Percentiles rank a stretch among this genome's conserved stretches.
Evolutionary conservation across 1,284 basidiomycete genomes (phyloP).

Genomic region (Fomitopsis palustris): DNA sequence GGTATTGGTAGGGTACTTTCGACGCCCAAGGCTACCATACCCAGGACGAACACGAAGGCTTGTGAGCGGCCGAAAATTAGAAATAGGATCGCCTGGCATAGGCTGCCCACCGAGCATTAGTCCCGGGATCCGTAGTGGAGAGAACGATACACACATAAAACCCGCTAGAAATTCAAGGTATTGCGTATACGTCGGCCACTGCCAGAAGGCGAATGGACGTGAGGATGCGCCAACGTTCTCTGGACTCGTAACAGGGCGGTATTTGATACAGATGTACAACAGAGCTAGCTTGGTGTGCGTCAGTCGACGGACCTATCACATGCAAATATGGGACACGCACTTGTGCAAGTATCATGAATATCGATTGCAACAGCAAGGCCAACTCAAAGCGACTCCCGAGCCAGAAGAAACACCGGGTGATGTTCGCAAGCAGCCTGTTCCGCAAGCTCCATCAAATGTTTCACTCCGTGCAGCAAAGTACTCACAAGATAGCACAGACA

Average conservation of each 20-base stretch:
- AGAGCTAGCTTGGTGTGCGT: slow-evolving; percentile 52
- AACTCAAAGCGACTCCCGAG: slow-evolving; percentile 77
- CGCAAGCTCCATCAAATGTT: not conserved
- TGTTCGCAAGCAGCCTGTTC: slow-evolving; percentile 71
- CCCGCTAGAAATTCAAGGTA: slow-evolving; percentile 83
- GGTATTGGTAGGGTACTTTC: slow-evolving; percentile 84
- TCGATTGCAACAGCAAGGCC: slow-evolving; percentile 71
- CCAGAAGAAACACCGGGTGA: slow-evolving; percentile 87
- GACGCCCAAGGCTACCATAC: slow-evolving; percentile 75
- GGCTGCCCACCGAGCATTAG: slow-evolving; percentile 36
- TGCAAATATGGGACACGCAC: slow-evolving; percentile 34
- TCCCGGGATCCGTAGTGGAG: slow-evolving; percentile 1
- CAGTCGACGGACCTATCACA: slow-evolving; percentile 2
- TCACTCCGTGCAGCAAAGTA: slow-evolving; percentile 7
- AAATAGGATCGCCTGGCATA: slow-evolving; percentile 68
- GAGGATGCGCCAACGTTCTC: slow-evolving; percentile 56
- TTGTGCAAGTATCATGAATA: slow-evolving; percentile 81
- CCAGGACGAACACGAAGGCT: slow-evolving; percentile 64
- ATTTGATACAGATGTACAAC: slow-evolving; percentile 75
- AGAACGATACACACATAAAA: slow-evolving; percentile 51
- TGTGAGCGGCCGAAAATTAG: slow-evolving; percentile 70
- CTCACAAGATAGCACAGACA: slow-evolving; percentile 74
- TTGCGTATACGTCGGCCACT: slow-evolving; percentile 75
- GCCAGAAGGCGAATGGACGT: slow-evolving; percentile 82
- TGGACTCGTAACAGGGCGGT: slow-evolving; percentile 54